Evolutionary conservation across 228 moss, liverwort and hornwort species (phyloP).

Genomic region (Sphagnum magellanicum): DNA sequence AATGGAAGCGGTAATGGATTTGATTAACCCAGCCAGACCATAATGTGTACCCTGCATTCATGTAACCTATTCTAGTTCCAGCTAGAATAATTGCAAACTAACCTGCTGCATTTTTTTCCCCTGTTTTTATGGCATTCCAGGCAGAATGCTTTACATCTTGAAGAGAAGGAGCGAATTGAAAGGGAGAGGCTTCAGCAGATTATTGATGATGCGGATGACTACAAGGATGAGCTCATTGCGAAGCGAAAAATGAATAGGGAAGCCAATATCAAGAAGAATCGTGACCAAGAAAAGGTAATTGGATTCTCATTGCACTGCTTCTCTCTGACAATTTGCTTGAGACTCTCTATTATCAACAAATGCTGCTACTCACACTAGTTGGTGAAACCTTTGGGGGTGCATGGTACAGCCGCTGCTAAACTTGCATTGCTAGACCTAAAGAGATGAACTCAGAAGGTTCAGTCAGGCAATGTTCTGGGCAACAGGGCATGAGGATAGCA

Average conservation of each 20-base stretch:
- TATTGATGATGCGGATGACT: constrained; percentile 68
- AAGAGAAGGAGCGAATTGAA: constrained; percentile 76
- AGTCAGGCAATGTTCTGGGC: too few relatives aligned
- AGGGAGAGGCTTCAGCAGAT: constrained; percentile 61
- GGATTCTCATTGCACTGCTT: background rate
- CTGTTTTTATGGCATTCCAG: constrained; percentile 17
- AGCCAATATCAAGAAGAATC: constrained; percentile 68
- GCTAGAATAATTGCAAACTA: too few relatives aligned
- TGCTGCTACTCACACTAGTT: background rate
- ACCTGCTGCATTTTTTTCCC: background rate
- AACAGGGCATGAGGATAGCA: too few relatives aligned
- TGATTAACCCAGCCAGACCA: background rate
- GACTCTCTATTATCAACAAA: background rate
- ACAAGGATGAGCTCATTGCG: constrained; percentile 40
- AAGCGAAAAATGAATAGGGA: constrained; percentile 61
- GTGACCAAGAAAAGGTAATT: constrained; percentile 73
- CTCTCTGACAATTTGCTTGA: background rate
- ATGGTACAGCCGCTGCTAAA: too few relatives aligned
- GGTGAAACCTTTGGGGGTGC: background rate
- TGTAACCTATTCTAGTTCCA: background rate
- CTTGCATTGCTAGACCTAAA: too few relatives aligned
- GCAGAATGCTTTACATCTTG: constrained; percentile 59
- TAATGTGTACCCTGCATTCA: background rate
- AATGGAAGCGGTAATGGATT: constrained; percentile 68
- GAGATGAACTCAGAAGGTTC: too few relatives aligned